These are phyloP conservation scores for Cladobotryum protrusum DNA, from an alignment of 2,329 filamentous ascomycete species.

Conservation along the genomic window DNA sequence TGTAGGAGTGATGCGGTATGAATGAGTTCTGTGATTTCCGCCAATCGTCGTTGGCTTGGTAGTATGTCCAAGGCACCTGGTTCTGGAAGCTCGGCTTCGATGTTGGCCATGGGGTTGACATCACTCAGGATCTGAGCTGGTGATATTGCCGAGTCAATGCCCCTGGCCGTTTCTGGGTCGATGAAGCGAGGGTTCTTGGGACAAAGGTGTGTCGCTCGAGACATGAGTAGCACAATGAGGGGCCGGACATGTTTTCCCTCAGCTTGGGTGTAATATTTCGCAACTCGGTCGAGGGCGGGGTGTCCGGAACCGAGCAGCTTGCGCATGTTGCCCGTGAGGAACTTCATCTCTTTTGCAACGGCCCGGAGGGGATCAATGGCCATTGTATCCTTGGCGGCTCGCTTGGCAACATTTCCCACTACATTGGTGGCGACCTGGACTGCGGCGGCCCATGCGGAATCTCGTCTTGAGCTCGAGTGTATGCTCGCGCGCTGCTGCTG, in stretches of 20 bases:
- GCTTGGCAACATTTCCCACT: constrained; percentile 60
- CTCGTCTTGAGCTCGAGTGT: constrained; percentile 39
- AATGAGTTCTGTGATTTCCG: constrained; percentile 95
- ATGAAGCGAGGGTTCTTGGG: constrained; percentile 46
- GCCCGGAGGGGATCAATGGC: constrained; percentile 81
- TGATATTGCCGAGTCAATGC: constrained; percentile 50
- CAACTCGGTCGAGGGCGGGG: constrained; percentile 86
- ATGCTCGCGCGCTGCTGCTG: constrained; percentile 25
- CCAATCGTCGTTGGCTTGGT: constrained; percentile 84
- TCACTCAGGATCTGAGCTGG: constrained; percentile 62
- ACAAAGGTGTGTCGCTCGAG: constrained; percentile 78
- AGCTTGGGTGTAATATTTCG: constrained; percentile 96
- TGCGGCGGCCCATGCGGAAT: constrained; percentile 70
- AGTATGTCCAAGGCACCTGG: constrained; percentile 61
- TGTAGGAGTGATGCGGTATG: constrained; percentile 95
- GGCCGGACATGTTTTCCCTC: constrained; percentile 97
- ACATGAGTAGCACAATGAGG: constrained; percentile 93
- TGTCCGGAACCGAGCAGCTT: constrained; percentile 92
- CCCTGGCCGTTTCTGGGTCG: constrained; percentile 35
- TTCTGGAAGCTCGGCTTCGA: constrained; percentile 31
- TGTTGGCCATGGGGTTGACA: constrained; percentile 61
- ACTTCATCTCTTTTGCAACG: constrained; percentile 95
- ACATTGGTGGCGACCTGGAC: constrained; percentile 65
- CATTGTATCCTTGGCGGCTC: constrained; percentile 58
- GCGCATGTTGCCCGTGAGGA: constrained; percentile 86